Evolutionary conservation across 2,329 filamentous ascomycete genomes (phyloP), one percentile per base, ranked within the genome.

Genomic region (Aspergillus brasiliensis): DNA sequence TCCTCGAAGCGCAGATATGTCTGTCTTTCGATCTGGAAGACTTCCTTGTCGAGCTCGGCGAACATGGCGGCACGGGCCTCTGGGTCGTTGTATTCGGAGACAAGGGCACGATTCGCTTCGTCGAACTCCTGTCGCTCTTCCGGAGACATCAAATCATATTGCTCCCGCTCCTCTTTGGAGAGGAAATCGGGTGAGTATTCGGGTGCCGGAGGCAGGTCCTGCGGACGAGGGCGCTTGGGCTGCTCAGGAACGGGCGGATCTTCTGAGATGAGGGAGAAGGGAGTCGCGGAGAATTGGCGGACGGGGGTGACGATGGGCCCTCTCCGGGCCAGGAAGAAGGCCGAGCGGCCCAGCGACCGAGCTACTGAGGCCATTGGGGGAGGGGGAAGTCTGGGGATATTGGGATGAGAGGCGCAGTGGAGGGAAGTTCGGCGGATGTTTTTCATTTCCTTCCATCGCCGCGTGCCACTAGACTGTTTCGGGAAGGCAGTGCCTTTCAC

Each of bases 331-430:
- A 77, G 52, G 38, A 69, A 63, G 13, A 74, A 62, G 59, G 74
- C 71, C 52, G 73, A 67, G 49, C 73, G 75, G 70, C 72, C 69
- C 67, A 79, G 67, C 63, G 70, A 77, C 68, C 73, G 71, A 60
- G 75, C 68, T 65, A 70, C 69, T 59, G 71, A 73, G 66, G 76
- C 77, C 77, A 79, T 79, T 72, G 70, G 66, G 61, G 58, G 57
- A 34, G 31, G 53, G 61, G 57, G 52, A 55, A 56, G 52, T 57
- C 56, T 51, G 61, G 57, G 56, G 56, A 56, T 34, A 52, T 59
- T 48, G 53, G 54, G 59, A 62, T 57, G 55, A 48, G 44, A 47
- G 46, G 58, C 49, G 51, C 53, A 54, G 59, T 46, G 56, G 38
- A 57, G 61, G 61, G 62, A 48, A 61, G 65, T 67, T 55, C 56